Base-by-base conservation (phyloP, 345 rosid species). In the Brassica rapa region DNA sequence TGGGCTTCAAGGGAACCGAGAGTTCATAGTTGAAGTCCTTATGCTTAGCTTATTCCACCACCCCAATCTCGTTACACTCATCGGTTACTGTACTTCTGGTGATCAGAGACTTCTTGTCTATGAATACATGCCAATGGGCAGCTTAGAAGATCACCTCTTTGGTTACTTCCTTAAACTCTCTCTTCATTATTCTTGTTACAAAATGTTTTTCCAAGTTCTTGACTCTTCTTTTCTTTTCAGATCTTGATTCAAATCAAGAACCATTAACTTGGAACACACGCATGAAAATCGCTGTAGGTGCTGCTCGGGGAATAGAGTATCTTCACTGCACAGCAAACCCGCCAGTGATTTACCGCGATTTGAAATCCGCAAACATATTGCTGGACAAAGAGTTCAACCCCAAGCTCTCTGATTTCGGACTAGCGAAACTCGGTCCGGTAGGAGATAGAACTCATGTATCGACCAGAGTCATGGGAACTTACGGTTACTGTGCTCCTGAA, bases 361-460 rank as follows among this genome's bases (percentile, higher is more conserved):
- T 94, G 84, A 94, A 94, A 84, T 89, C 97, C 1, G 97, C 97
- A 69, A 94, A 94, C 68, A 92, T 94, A 63, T 83, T 94, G 83
- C 82, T 94, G 49, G 98, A 94, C 78, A 79, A 78, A 49, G 91
- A 88, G 9, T 94, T 92, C 82, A 79, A 82, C 51, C 91, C 97
- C 6, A 94, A 90, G 74, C 93, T 94, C 66, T 92, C 97, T 1
- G 98, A 94, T 81, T 94, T 94, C 60, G 97, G 98, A 68, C 86
- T 94, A 15, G 98, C 98, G 1, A 94, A 94, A 84, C 72, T 94
- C 83, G 98, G 98, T 29, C 98, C 98, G 15, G 97, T 94, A 41
- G 98, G 97, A 60, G 97, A 90, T 67, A 89, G 92, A n/a, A 94
- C 98, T 12, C 98, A 94, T 78, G 98, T 94, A 62, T 94, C 98